Evolutionary conservation across 148 eudicot genomes (phyloP).

Genomic region (Fagopyrum homotropicum): DNA sequence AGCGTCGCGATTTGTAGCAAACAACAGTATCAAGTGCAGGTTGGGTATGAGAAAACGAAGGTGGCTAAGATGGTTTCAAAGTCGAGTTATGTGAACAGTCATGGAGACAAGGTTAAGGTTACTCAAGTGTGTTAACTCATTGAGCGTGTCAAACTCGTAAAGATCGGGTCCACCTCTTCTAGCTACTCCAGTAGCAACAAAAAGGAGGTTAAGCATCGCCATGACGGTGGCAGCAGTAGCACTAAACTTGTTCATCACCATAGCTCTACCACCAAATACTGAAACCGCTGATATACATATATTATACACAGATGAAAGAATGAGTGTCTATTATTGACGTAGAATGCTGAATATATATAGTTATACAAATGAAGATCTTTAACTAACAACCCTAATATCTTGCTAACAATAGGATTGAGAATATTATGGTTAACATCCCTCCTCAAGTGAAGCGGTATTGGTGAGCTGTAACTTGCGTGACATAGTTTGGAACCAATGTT

Average conservation of each 20-base stretch:
- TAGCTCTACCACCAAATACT: neutral
- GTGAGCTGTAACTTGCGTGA: too few relatives aligned
- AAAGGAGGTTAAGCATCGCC: neutral
- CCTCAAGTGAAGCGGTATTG: too few relatives aligned
- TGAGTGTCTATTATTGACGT: too few relatives aligned
- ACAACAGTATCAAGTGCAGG: neutral
- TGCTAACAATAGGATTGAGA: too few relatives aligned
- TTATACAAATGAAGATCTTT: too few relatives aligned
- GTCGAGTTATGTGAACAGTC: neutral
- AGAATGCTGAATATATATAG: too few relatives aligned
- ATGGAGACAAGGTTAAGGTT: neutral
- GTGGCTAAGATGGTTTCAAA: neutral
- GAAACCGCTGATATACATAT: too few relatives aligned
- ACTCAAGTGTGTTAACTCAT: neutral
- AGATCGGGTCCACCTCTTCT: neutral
- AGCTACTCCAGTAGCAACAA: neutral
- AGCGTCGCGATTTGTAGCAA: neutral
- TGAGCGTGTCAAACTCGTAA: neutral
- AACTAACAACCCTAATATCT: too few relatives aligned
- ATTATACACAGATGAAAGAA: too few relatives aligned
- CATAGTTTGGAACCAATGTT: too few relatives aligned
- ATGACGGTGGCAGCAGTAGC: neutral
- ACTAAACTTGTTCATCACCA: too few relatives aligned
- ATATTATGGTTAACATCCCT: too few relatives aligned
- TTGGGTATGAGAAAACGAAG: neutral